These are phyloP conservation scores for Scytalidium lignicola DNA, from an alignment of 2,329 filamentous ascomycete species.

Conservation along the genomic window DNA sequence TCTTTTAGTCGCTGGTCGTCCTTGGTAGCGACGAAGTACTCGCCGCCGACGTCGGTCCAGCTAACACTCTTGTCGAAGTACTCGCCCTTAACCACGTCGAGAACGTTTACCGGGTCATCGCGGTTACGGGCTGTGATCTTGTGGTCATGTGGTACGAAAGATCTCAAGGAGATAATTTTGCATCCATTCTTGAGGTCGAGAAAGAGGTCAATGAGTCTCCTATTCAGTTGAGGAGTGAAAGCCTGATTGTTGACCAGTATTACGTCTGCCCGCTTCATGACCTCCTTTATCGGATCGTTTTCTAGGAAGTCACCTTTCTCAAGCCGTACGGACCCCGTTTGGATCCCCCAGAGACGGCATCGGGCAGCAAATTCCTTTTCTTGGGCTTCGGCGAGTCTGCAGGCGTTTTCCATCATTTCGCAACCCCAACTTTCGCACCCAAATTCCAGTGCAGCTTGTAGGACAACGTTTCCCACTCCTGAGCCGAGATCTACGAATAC, in stretches of 20 bases:
- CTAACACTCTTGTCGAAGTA: constrained; percentile 72
- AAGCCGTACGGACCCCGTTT: constrained; percentile 72
- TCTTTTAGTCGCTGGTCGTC: constrained; percentile 15
- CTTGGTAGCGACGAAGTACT: constrained; percentile 84
- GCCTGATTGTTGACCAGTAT: constrained; percentile 97
- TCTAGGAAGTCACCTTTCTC: constrained; percentile 80
- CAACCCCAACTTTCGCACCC: constrained; percentile 95
- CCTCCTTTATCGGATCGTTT: constrained; percentile 62
- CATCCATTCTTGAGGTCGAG: constrained; percentile 88
- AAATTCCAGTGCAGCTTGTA: constrained; percentile 89
- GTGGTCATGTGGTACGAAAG: constrained; percentile 78
- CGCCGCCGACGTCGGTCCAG: constrained; percentile 81
- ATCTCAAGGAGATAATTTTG: constrained; percentile 86
- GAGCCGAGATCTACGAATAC: constrained; percentile 94
- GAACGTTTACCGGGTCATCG: constrained; percentile 74
- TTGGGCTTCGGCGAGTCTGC: constrained; percentile 74
- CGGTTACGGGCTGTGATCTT: constrained; percentile 69
- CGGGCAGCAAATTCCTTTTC: constrained; percentile 78
- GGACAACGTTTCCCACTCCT: constrained; percentile 89
- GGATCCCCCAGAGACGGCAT: constrained; percentile 83
- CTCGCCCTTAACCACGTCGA: constrained; percentile 67
- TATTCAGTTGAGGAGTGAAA: constrained; percentile 84
- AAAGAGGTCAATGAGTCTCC: constrained; percentile 80
- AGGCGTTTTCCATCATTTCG: constrained; percentile 91
- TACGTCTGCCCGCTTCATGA: constrained; percentile 83